Conservation (phyloP, 805 yeast species). For the Metschnikowia gruessii region DNA sequence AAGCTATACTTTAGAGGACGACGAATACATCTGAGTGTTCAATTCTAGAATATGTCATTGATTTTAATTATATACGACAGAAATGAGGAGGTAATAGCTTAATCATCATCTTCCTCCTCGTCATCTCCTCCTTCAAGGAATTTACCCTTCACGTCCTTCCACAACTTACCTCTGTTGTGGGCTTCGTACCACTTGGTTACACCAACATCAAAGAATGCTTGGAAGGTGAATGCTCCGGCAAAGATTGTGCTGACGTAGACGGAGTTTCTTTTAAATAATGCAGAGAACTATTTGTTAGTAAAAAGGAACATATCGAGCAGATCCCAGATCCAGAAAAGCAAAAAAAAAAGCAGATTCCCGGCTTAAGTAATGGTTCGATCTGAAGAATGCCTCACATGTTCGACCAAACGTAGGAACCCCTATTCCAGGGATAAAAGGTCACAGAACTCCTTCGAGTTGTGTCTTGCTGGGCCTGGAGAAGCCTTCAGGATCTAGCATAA, state of each 20-base stretch:
- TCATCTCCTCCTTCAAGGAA: constrained; percentile 55
- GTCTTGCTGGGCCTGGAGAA: too few relatives aligned
- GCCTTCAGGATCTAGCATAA: too few relatives aligned
- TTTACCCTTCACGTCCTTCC: constrained; percentile 72
- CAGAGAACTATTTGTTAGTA: constrained; percentile 28
- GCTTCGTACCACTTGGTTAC: constrained; percentile 68
- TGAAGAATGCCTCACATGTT: too few relatives aligned
- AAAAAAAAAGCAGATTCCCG: too few relatives aligned
- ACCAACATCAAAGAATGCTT: constrained; percentile 66
- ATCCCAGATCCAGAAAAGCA: too few relatives aligned
- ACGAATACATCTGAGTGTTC: constrained; percentile 2
- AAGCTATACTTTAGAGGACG: constrained; percentile 8
- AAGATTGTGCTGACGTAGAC: constrained; percentile 80
- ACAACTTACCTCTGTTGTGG: constrained; percentile 82
- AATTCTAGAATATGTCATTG: background rate
- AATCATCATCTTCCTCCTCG: constrained; percentile 53
- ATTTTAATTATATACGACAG: constrained; percentile 1
- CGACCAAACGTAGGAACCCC: too few relatives aligned
- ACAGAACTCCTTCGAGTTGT: too few relatives aligned
- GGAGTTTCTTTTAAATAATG: constrained; percentile 75
- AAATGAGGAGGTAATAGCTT: constrained; percentile 19
- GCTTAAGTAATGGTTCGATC: too few relatives aligned
- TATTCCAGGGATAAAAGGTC: too few relatives aligned
- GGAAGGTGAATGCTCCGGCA: constrained; percentile 82
- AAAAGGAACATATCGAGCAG: background rate